Conservation (phyloP, 1,139 yeast species). For the Scheffersomyces titani region DNA sequence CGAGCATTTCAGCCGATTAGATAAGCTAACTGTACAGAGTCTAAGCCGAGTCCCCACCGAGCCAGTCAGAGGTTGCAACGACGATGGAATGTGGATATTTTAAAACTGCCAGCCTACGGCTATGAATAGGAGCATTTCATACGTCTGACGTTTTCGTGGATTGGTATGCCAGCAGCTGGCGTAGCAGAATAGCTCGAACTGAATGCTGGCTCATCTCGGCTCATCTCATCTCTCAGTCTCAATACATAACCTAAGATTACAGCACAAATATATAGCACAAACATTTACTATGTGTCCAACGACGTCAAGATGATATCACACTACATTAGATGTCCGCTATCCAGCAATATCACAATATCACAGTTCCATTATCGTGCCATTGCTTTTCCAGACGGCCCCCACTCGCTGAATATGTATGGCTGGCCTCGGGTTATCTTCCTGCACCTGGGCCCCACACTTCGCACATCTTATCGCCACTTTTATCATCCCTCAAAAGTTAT, state of each 20-base stretch:
- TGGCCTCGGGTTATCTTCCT: not conserved
- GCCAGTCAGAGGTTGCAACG: not conserved
- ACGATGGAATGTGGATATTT: not conserved
- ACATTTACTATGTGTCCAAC: not conserved
- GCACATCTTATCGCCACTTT: constrained; percentile 1
- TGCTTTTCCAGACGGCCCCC: constrained; percentile 1
- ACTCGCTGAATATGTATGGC: not conserved
- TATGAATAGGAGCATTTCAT: not conserved
- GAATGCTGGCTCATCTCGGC: not conserved
- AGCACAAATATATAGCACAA: not conserved
- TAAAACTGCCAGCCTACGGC: not conserved
- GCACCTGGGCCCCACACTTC: constrained; percentile 1
- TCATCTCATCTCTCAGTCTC: not conserved
- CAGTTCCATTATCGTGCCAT: not conserved
- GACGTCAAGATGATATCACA: not conserved
- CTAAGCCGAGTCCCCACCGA: not conserved
- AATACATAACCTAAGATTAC: not conserved
- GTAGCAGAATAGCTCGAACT: not conserved
- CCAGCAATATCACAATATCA: not conserved
- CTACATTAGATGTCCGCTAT: not conserved
- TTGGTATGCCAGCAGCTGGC: not conserved
- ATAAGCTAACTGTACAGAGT: not conserved
- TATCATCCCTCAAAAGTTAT: not conserved
- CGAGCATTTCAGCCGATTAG: not conserved
- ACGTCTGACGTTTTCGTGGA: no score